Base-by-base conservation (phyloP, 495 filamentous ascomycete genomes). In the Tetracladium setigerum region DNA sequence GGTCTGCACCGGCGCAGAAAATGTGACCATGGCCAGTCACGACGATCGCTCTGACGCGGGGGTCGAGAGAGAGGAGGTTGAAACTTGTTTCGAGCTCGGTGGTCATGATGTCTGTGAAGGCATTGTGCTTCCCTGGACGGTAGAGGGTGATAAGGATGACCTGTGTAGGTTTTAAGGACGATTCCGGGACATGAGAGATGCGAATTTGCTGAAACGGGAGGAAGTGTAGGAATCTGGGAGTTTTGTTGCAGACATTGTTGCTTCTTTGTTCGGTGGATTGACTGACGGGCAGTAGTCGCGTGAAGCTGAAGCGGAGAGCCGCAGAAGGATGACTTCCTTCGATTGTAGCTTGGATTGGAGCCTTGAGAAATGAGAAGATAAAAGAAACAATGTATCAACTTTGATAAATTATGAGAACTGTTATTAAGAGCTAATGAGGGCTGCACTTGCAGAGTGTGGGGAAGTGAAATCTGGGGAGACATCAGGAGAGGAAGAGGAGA, bases 1-100 rank as follows among this genome's bases (percentile, higher is more conserved):
- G 59, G 61, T 84, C 81, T 19, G 77, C 77, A n/a, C 81, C 79
- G 8, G 78, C 78, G 55, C 79, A 83, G 62, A 82, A 85, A 24
- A 76, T 76, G 46, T 78, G n/a, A 65, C 57, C 45, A 47, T 54
- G 52, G 32, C 79, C 78, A 0, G 81, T 81, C 11, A 84, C 52
- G 5, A 82, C 70, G 30, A 82, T 62, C 10, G 68, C 71, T 47
- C 76, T 77, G 22, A 83, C 77, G 13, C 74, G 69, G 13, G 72
- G 66, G 43, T 79, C 74, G 46, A 70, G 51, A 41, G 79, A 76
- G 47, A 83, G 72, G 39, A 74, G 59, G 33, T 62, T 50, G 62
- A 76, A 83, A 33, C 73, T 69, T 24, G 60, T 55, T 50, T 76
- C 73, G 31, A 84, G 67, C 53, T 77, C 75, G 0, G 59, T 36